Conservation (phyloP, 371 early-diverging fungal species). For the Mortierella sp. region DNA sequence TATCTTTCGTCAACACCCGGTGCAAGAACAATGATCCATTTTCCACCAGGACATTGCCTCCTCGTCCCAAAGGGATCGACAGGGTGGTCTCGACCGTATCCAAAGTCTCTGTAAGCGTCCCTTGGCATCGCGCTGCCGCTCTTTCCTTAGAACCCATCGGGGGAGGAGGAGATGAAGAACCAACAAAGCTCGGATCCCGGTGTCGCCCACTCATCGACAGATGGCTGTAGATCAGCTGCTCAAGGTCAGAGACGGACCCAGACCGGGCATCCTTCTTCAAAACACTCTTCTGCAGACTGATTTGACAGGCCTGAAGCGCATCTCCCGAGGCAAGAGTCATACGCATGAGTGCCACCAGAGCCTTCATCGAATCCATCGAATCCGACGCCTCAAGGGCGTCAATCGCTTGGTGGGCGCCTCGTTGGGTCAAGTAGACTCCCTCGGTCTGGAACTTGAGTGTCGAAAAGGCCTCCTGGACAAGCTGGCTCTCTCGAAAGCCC, state of each 20-base stretch:
- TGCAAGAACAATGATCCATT: not conserved
- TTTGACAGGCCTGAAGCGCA: slow-evolving; percentile 34
- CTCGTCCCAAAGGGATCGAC: not conserved
- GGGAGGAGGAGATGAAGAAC: not conserved
- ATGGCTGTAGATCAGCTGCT: slow-evolving; percentile 26
- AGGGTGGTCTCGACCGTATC: not conserved
- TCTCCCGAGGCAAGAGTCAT: slow-evolving; percentile 28
- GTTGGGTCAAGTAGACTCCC: slow-evolving; percentile 25
- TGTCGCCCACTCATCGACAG: slow-evolving; percentile 12
- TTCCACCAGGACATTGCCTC: not conserved
- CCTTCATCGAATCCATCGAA: not conserved
- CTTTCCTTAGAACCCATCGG: slow-evolving; percentile 1
- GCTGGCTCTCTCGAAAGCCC: not conserved
- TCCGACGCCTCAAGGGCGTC: slow-evolving; percentile 7
- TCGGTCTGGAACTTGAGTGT: slow-evolving; percentile 30
- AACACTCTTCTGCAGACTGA: slow-evolving; percentile 11
- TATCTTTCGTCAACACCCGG: not conserved
- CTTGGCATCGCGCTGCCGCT: not conserved
- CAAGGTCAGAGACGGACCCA: slow-evolving; percentile 13
- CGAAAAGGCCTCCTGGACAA: not conserved
- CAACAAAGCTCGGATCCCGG: slow-evolving; percentile 5
- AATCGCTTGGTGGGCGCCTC: slow-evolving; percentile 15
- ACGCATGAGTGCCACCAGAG: slow-evolving; percentile 5
- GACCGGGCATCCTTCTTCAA: not conserved
- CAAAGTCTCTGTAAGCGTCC: not conserved